Percentiles rank a stretch among this genome's conserved stretches.
phyloP scores from a whole-genome alignment of 2,329 filamentous ascomycete genomes.

The Paraphoma sp. region DNA sequence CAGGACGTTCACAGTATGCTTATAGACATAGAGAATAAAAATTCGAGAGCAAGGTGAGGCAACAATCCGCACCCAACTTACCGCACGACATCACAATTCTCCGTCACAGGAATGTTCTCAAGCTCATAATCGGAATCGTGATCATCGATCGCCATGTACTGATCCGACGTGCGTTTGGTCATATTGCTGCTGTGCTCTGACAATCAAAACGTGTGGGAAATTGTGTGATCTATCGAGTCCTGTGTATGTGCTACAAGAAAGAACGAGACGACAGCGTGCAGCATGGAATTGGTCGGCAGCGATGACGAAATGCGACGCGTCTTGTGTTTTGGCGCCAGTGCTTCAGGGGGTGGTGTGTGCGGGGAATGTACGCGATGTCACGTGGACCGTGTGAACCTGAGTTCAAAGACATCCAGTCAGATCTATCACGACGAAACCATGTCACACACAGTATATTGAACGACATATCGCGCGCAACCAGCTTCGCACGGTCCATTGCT shows the following conservation, averaged over 20 bases:
- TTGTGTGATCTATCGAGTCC: no score
- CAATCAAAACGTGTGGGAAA: no score
- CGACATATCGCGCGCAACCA: no score
- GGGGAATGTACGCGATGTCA: neutral
- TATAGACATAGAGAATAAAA: no score
- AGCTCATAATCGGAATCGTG: conserved; percentile 12
- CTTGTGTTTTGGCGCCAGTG: neutral
- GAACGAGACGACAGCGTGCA: neutral
- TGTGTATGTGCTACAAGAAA: neutral
- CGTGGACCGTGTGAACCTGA: neutral
- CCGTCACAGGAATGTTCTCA: conserved; percentile 18
- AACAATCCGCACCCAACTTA: conserved; percentile 1
- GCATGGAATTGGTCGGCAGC: neutral
- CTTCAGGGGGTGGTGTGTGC: neutral
- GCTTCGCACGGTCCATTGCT: no score
- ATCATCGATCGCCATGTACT: conserved; percentile 7
- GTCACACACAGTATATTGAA: no score
- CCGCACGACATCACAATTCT: conserved; percentile 29
- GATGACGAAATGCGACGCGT: conserved; percentile 1
- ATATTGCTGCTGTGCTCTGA: neutral
- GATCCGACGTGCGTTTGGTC: neutral
- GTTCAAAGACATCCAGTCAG: no score
- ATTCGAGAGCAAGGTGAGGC: neutral
- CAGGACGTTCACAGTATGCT: neutral
- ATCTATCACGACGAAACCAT: no score